These are phyloP conservation scores for Cryptococcus sp. DNA, from an alignment of 1,284 basidiomycete genomes.

Conservation along the genomic window DNA sequence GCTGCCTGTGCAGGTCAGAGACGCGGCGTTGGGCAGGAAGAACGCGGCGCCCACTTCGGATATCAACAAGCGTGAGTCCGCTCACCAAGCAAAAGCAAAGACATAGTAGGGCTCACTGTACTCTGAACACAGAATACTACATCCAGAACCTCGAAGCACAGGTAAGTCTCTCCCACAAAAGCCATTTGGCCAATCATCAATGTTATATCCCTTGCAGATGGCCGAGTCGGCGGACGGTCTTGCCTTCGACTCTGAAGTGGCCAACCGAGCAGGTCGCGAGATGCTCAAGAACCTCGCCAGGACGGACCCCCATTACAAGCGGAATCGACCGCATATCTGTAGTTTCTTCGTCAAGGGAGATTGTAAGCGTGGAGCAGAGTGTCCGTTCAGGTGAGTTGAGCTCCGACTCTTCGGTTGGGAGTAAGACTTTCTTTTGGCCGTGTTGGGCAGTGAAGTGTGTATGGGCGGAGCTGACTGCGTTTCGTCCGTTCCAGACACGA, in stretches of 20 bases:
- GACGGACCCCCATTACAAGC: conserved; percentile 94
- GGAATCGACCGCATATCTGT: conserved; percentile 90
- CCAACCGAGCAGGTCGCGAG: conserved; percentile 83
- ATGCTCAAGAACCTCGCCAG: conserved; percentile 92
- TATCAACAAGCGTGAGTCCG: conserved; percentile 70
- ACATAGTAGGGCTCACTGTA: not conserved
- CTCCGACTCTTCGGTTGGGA: not conserved
- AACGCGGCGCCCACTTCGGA: conserved; percentile 91
- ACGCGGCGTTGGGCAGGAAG: conserved; percentile 86
- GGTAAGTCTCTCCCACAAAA: conserved; percentile 53
- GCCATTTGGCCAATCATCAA: not conserved
- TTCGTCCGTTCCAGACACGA: conserved; percentile 68
- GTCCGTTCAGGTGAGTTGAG: conserved; percentile 75
- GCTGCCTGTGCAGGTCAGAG: conserved; percentile 93
- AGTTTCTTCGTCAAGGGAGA: conserved; percentile 96
- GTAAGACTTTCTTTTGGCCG: not conserved
- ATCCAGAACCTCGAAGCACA: conserved; percentile 94
- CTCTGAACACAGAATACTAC: conserved; percentile 70
- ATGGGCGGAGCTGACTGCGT: not conserved
- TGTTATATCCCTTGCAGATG: conserved; percentile 29
- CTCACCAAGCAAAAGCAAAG: not conserved
- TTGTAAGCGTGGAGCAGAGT: conserved; percentile 86
- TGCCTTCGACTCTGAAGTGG: conserved; percentile 64
- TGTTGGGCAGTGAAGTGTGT: not conserved
- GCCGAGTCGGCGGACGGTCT: conserved; percentile 47